Percentiles rank a stretch among this genome's conserved stretches.
Evolutionary conservation across 1,284 basidiomycete species (phyloP).

Genomic region (Apiotrichum domesticum): DNA sequence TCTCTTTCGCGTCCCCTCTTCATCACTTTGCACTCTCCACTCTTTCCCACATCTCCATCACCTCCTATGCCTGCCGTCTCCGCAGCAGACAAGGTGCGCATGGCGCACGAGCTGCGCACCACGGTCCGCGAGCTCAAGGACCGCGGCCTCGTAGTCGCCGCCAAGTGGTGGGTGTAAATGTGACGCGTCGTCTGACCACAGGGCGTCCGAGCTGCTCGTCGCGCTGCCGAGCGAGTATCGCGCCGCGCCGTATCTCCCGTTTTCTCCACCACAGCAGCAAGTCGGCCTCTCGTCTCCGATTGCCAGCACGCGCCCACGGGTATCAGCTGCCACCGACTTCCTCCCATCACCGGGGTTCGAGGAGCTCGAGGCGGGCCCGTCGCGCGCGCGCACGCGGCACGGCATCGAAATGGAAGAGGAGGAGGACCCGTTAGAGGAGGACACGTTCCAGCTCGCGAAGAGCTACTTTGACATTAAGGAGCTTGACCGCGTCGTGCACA

Average conservation of each 20-base stretch:
- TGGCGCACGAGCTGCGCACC: conserved; percentile 41
- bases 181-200: conserved; percentile 10
- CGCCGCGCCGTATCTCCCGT: conserved; percentile 33
- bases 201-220: conserved; percentile 45
- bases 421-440: conserved; percentile 55
- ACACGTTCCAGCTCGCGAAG: conserved; percentile 62
- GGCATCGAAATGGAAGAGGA: conserved; percentile 55
- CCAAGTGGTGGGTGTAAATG: conserved; percentile 40
- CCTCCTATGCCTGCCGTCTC: conserved; percentile 4
- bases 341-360: conserved; percentile 25
- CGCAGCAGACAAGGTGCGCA: conserved; percentile 24
- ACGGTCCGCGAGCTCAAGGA: conserved; percentile 42
- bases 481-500: conserved; percentile 65
- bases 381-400: conserved; percentile 24
- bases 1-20: neutral
- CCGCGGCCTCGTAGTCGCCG: conserved; percentile 41
- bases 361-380: conserved; percentile 27
- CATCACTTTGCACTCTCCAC: neutral
- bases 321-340: conserved; percentile 17
- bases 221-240: conserved; percentile 39
- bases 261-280: conserved; percentile 36
- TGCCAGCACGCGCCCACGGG: conserved; percentile 21
- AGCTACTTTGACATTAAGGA: conserved; percentile 73
- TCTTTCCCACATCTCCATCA: neutral
- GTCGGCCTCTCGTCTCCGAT: conserved; percentile 17